phyloP scores from a whole-genome alignment of 148 eudicot genomes.

The Rheum nobile region DNA sequence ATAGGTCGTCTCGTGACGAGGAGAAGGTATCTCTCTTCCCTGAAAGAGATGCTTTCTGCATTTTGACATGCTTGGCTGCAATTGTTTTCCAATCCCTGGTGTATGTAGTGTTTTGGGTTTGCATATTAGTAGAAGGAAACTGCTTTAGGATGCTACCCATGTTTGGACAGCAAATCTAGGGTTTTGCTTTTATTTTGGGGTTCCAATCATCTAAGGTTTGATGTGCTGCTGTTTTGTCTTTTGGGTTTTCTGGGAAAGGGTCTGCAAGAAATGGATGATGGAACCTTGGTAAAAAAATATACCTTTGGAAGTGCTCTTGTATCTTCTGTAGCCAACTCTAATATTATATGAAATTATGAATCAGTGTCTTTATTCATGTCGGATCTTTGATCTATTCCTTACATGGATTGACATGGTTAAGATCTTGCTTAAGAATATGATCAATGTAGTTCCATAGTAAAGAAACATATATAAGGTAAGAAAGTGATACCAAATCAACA shows the following conservation, averaged over 20 bases:
- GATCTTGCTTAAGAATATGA: too few relatives aligned
- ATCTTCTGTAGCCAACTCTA: constrained; percentile 5
- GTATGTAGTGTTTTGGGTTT: background rate
- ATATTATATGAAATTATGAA: background rate
- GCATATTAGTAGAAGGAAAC: constrained; percentile 5
- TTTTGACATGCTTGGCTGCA: constrained; percentile 1
- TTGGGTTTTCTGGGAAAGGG: background rate
- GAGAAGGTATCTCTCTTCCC: background rate
- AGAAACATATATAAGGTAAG: too few relatives aligned
- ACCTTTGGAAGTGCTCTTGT: background rate
- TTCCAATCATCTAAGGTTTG: background rate
- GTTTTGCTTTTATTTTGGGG: background rate
- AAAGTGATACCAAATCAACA: too few relatives aligned
- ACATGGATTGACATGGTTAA: too few relatives aligned
- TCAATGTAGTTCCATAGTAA: too few relatives aligned
- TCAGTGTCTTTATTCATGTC: background rate
- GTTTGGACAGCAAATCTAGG: constrained; percentile 2
- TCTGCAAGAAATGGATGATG: background rate
- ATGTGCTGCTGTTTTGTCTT: background rate
- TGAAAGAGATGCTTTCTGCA: background rate
- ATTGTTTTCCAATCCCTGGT: background rate
- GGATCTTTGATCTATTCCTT: background rate
- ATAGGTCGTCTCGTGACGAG: background rate
- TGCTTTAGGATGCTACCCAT: constrained; percentile 3
- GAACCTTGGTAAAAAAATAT: constrained; percentile 3